Base-by-base conservation (phyloP, 202 grass and related monocot genomes). In the Carex sylvatica region DNA sequence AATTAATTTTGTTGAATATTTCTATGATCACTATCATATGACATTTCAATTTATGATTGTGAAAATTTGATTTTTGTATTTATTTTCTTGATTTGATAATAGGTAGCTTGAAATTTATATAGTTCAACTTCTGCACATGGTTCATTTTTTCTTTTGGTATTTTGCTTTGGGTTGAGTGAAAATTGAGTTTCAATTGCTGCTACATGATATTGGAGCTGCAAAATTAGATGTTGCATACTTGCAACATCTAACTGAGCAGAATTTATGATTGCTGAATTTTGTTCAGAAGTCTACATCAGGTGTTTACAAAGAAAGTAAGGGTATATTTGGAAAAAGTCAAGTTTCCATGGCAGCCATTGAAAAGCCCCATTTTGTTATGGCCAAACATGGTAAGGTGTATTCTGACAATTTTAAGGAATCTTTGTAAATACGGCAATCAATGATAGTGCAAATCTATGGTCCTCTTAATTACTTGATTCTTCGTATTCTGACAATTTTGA, bases 1-100 rank as follows among this genome's bases (percentile, higher is more conserved):
- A 69, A 42, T 69, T 18, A 19, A 4, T 20, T 42, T 38, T 69
- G 7, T 69, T 15, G 3, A 44, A 9, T 20, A 70, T 44, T 42
- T 68, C 8, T 6, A 30, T 70, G 67, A 46, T 38, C 9, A 19
- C 14, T 68, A 38, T 40, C 15, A 68, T 40, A 38, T 68, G 33
- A 40, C 31, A 68, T 68, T 67, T 66, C 6, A 65, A 65, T 36
- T 68, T 40, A 65, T 15, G 65, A 68, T 68, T 40, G n/a, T 68
- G 38, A 40, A n/a, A 1, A 36, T 68, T 68, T 65, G 2, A 49
- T 9, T 7, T 65, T 65, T 68, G 16, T 40, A 68, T 68, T 30
- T 9, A 2, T 68, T 40, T 68, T 68, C 33, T 38, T 40, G 33
- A 40, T 70, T 44, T 46, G 36, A 46, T 44, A 70, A 20, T 9